Evolutionary conservation across 2,329 filamentous ascomycete genomes (phyloP).

Genomic region (Ophiosphaerella korrae): DNA sequence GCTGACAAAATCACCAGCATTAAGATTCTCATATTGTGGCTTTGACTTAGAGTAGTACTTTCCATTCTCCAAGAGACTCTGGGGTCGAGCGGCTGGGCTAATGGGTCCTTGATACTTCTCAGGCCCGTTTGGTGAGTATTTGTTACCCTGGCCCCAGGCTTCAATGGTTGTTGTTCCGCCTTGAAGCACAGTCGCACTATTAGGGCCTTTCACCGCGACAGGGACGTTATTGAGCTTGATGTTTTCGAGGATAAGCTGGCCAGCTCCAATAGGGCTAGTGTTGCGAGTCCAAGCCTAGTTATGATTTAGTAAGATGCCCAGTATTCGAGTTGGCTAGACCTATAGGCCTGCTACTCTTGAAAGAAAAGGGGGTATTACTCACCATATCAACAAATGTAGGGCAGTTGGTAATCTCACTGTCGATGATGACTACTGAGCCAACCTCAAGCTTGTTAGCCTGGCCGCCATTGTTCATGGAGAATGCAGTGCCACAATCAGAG

Average conservation of each 20-base stretch:
- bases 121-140: conserved; percentile 49
- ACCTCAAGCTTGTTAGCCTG: conserved; percentile 46
- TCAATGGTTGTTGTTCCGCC: conserved; percentile 43
- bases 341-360: background rate
- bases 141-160: conserved; percentile 45
- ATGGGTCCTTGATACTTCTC: conserved; percentile 54
- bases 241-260: conserved; percentile 63
- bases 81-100: conserved; percentile 53
- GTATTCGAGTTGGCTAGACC: too few species aligned
- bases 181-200: conserved; percentile 32
- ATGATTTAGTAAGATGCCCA: background rate
- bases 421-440: conserved; percentile 63
- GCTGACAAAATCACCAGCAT: conserved; percentile 66
- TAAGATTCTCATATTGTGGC: conserved; percentile 55
- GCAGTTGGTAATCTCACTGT: conserved; percentile 59
- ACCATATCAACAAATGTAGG: conserved; percentile 56
- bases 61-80: conserved; percentile 52
- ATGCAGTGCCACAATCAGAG: conserved; percentile 59
- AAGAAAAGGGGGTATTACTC: background rate
- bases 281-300: conserved; percentile 34
- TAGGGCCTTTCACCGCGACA: conserved; percentile 36
- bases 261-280: conserved; percentile 52
- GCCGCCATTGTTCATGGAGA: conserved; percentile 54
- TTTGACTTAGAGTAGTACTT: conserved; percentile 60
- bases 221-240: conserved; percentile 47